Base-by-base conservation (phyloP, 129 eudicot genomes). In the Calendula officinalis region DNA sequence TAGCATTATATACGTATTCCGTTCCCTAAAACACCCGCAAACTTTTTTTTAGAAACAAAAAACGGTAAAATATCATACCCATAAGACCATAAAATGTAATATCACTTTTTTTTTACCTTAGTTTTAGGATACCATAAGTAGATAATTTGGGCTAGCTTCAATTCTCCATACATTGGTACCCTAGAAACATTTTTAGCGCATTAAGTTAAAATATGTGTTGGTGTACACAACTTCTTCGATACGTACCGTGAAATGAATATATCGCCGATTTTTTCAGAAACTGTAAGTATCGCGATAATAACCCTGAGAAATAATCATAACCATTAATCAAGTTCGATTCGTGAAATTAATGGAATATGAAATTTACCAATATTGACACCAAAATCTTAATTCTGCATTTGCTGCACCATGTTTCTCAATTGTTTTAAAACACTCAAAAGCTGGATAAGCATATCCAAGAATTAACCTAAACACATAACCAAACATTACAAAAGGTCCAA, bases 111-210 rank as follows among this genome's bases (percentile, higher is more conserved):
- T 70, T 12, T 76, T 76, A 91, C 98, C 95, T 70, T 88, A 6
- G 97, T 94, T 73, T 86, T 80, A 12, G 99, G 99, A 82, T 94
- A 94, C 99, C 99, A 94, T 59, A 94, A 72, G 78, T 88, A 94
- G 64, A 94, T 84, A 41, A 88, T 83, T 35, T 88, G 76, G n/a
- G 88, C 97, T 71, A 94, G 74, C 75, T 94, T 94, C 81, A 84
- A 48, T 83, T 94, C 99, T 7, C 84, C 84, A 68, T 94, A 94
- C 86, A 94, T 79, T 67, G 99, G 99, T 70, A 94, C 59, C 99
- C 99, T 94, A 61, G 10, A 14, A 51, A 64, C 40, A 8, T 40
- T 12, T 37, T 55, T 64, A 17, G 9, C 70, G 43, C 50, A 37
- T 9, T 17, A 60, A 60, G 56, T 68, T 10, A 56, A 68, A 68